Base-by-base conservation (phyloP, 2,329 filamentous ascomycete genomes). In the Colletotrichum orbiculare region DNA sequence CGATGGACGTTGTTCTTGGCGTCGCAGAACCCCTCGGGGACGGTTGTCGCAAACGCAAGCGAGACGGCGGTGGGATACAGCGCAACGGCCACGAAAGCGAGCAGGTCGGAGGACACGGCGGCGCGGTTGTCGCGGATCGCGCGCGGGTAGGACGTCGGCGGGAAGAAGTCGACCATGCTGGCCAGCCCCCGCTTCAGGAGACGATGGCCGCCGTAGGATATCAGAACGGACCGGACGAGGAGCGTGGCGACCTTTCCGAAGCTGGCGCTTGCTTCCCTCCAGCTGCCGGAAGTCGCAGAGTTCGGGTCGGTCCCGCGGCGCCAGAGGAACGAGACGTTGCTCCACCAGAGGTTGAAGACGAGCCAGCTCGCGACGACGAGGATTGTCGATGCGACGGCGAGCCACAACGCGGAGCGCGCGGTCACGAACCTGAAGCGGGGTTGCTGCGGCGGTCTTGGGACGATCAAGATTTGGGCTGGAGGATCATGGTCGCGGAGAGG, bases 1-100 rank as follows among this genome's bases (percentile, higher is more conserved):
- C 59, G 59, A 3, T 25, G 43, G n/a, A 45, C 0, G 39, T 61
- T 61, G 38, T 37, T 3, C 6, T 57, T 13, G 4, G 59, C 37
- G 34, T 56, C 12, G 38, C 59, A 61, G 7, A 38, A 50, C 4
- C 49, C 48, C 7, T 10, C 9, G 8, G 52, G 52, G 9, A 38
- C 8, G 7, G 38, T 3, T 0, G 15, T 15, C 4, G 45, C 12
- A 9, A 56, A 6, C 1, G 43, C 37, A 7, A 34, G 45, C 8
- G 59, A 49, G 1, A 41, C 25, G 13, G 52, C 59, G 6, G 59
- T 61, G 13, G 59, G 52, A 6, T 49, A 52, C 3, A 50, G 12
- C 4, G 52, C 45, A 15, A 37, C 56, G 8, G 25, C 45, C 1
- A 56, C 10, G n/a, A 61, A 4, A 6, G 45, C 41, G 8, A 56